Conservation (phyloP, 768 basidiomycete genomes). For the Lyophyllum shimeji region DNA sequence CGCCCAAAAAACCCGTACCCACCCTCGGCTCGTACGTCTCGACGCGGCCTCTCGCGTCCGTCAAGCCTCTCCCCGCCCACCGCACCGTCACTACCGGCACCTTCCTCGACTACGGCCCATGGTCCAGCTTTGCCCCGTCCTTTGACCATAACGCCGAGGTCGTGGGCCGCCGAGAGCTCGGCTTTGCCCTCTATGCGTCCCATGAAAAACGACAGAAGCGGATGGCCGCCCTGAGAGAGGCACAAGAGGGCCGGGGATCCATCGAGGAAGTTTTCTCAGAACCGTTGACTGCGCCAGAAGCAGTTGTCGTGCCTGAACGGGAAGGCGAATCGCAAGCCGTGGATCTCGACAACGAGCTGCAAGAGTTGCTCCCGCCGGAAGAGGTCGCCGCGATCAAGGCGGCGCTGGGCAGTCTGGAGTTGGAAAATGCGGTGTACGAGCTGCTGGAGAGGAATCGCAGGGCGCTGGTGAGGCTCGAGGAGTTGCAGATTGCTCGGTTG, state of each 20-base stretch:
- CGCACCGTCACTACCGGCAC: conserved; percentile 61
- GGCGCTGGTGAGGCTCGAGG: conserved; percentile 63
- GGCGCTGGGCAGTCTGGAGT: conserved; percentile 56
- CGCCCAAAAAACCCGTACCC: conserved; percentile 33
- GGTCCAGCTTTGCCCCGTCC: conserved; percentile 72
- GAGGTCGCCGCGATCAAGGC: conserved; percentile 58
- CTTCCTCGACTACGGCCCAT: conserved; percentile 80
- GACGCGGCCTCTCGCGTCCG: conserved; percentile 38
- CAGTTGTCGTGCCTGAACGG: background rate
- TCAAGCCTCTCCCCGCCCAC: conserved; percentile 43
- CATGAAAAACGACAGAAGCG: conserved; percentile 40
- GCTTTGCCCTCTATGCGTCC: conserved; percentile 55
- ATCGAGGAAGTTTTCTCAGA: conserved; percentile 24
- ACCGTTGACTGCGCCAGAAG: conserved; percentile 5
- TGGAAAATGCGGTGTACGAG: conserved; percentile 70
- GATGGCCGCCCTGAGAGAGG: conserved; percentile 24
- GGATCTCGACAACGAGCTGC: conserved; percentile 43
- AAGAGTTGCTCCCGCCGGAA: conserved; percentile 55
- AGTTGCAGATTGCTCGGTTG: conserved; percentile 61
- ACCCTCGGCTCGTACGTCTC: conserved; percentile 61
- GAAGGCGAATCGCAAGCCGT: conserved; percentile 6
- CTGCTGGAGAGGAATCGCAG: conserved; percentile 63
- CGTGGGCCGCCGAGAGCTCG: conserved; percentile 60
- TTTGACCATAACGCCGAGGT: conserved; percentile 80
- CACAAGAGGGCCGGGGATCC: conserved; percentile 24